phyloP scores from a whole-genome alignment of 805 yeast species.

The Ogataea zsoltii region DNA sequence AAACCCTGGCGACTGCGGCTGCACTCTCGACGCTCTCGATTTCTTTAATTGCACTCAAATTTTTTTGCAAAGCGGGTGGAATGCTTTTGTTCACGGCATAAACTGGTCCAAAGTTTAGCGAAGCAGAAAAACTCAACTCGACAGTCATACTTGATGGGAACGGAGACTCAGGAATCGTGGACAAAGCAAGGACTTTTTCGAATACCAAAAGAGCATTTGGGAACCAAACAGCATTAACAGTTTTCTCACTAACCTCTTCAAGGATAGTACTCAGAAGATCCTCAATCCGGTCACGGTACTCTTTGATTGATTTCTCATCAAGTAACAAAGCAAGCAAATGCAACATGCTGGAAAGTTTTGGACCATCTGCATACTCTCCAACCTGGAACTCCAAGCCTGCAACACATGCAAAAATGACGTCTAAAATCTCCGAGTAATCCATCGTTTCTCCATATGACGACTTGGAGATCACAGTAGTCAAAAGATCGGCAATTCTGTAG shows the following conservation, averaged over 20 bases:
- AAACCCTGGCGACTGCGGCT: constrained; percentile 51
- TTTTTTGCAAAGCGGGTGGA: constrained; percentile 41
- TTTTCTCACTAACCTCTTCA: constrained; percentile 37
- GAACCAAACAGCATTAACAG: constrained; percentile 54
- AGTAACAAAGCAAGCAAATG: constrained; percentile 45
- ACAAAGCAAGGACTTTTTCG: constrained; percentile 53
- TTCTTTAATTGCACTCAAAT: constrained; percentile 41
- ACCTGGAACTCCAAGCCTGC: constrained; percentile 35
- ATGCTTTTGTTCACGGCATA: constrained; percentile 23
- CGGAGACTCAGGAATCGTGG: constrained; percentile 55
- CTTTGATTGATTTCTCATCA: constrained; percentile 39
- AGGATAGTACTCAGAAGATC: constrained; percentile 40
- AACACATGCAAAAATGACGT: constrained; percentile 37
- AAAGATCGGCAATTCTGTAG: constrained; percentile 39
- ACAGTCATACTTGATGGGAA: constrained; percentile 32
- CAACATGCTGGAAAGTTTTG: constrained; percentile 41
- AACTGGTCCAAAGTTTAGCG: constrained; percentile 17
- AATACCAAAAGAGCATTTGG: constrained; percentile 55
- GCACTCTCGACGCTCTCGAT: constrained; percentile 50
- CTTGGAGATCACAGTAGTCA: constrained; percentile 36
- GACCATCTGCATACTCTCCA: constrained; percentile 21
- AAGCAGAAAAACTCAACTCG: constrained; percentile 18
- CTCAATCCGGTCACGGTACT: constrained; percentile 36
- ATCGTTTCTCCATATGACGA: constrained; percentile 34
- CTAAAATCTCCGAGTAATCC: constrained; percentile 38